Percentiles rank a stretch among this genome's conserved stretches.
These are phyloP conservation scores for Sphagnum contortum DNA, from an alignment of 225 moss, liverwort and hornwort species.

Conservation along the genomic window DNA sequence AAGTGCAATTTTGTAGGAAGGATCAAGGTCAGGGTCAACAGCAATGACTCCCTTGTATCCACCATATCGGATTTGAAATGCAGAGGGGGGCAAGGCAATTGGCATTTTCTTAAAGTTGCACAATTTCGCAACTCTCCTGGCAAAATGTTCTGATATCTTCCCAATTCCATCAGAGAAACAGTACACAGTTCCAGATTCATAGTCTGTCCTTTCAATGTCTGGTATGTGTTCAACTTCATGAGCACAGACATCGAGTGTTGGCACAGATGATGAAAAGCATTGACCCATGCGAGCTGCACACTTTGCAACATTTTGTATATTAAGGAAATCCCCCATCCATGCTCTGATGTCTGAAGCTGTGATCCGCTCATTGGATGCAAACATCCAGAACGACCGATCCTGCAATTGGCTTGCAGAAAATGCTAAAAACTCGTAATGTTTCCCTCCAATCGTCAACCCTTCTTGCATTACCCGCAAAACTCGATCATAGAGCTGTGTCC, in stretches of 20 bases:
- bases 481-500: constrained; percentile 44
- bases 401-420: constrained; percentile 80
- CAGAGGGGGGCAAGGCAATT: constrained; percentile 47
- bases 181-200: constrained; percentile 20
- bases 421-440: constrained; percentile 67
- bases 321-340: constrained; percentile 83
- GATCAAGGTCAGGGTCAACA: constrained; percentile 38
- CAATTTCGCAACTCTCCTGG: constrained; percentile 48
- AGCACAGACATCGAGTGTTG: constrained; percentile 43
- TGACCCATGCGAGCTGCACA: constrained; percentile 96
- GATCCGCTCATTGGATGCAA: constrained; percentile 29
- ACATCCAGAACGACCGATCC: constrained; percentile 93
- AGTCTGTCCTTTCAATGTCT: constrained; percentile 45
- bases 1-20: constrained; percentile 38
- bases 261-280: constrained; percentile 83
- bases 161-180: constrained; percentile 94
- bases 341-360: constrained; percentile 44
- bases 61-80: constrained; percentile 84
- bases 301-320: constrained; percentile 70
- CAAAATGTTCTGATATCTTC: constrained; percentile 61
- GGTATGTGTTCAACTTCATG: constrained; percentile 39
- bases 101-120: constrained; percentile 34
- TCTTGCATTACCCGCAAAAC: constrained; percentile 36
- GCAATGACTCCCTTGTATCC: constrained; percentile 90
- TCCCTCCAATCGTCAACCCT: constrained; percentile 47